A percentile compares a stretch with the other conserved stretches of the same genome.
phyloP scores from a whole-genome alignment of 2,329 filamentous ascomycete species.

The Cercospora nicotianae region DNA sequence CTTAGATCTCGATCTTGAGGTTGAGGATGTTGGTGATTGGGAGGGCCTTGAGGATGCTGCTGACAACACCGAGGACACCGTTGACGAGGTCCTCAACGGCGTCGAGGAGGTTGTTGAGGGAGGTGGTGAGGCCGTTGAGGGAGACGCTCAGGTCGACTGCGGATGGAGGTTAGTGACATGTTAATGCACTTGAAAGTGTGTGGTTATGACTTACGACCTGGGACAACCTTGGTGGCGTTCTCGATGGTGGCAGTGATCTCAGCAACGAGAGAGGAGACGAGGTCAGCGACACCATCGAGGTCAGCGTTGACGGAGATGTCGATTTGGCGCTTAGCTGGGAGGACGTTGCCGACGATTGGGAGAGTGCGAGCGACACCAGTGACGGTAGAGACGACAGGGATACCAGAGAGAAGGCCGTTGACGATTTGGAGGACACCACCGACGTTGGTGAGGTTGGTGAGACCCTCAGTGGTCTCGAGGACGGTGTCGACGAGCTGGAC shows the following conservation, averaged over 20 bases:
- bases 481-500: conserved; percentile 9
- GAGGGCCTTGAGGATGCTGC: conserved; percentile 16
- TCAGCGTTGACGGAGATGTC: conserved; percentile 3
- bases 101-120: conserved; percentile 18
- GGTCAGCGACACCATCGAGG: conserved; percentile 11
- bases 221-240: conserved; percentile 15
- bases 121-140: conserved; percentile 10
- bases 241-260: conserved; percentile 21
- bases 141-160: conserved; percentile 15
- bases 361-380: conserved; percentile 1
- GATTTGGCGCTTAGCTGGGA: conserved; percentile 12
- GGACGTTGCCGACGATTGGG: conserved; percentile 5
- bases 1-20: conserved; percentile 10
- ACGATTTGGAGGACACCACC: conserved; percentile 1
- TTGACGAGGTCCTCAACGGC: conserved; percentile 18
- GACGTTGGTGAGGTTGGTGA: conserved; percentile 6
- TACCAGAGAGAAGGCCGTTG: neutral
- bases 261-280: conserved; percentile 16
- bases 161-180: neutral
- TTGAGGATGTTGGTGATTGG: conserved; percentile 17
- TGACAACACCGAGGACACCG: conserved; percentile 14
- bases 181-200: neutral
- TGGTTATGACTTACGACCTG: conserved; percentile 16
- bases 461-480: neutral
- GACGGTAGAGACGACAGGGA: neutral